Evolutionary conservation across 352 stramenopile genomes (phyloP).

Genomic region (Pythium chondricola): DNA sequence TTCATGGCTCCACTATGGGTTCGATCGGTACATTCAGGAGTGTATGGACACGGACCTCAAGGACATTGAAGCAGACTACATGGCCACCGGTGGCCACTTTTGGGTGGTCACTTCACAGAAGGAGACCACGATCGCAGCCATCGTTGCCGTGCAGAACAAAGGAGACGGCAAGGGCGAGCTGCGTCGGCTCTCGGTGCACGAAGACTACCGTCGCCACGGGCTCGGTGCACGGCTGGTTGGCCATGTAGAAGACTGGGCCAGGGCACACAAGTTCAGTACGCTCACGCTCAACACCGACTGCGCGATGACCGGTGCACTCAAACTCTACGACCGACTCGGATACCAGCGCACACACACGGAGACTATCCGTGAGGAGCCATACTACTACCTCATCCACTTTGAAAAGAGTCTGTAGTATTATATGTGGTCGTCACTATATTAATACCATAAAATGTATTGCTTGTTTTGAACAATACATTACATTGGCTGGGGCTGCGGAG

Average conservation of each 20-base stretch:
- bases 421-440: not conserved
- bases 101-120: slow-evolving; percentile 28
- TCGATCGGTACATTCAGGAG: not conserved
- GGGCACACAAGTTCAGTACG: slow-evolving; percentile 13
- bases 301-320: slow-evolving; percentile 25
- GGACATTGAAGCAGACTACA: slow-evolving; percentile 3
- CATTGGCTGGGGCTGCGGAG: no score
- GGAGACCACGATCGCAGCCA: slow-evolving; percentile 17
- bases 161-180: slow-evolving; percentile 19
- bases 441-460: not conserved
- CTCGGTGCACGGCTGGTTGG: slow-evolving; percentile 28
- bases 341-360: slow-evolving; percentile 10
- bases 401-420: slow-evolving; percentile 5
- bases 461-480: no score
- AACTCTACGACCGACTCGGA: slow-evolving; percentile 16
- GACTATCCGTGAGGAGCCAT: slow-evolving; percentile 2
- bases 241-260: slow-evolving; percentile 38
- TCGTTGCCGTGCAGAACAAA: slow-evolving; percentile 26
- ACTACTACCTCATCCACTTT: slow-evolving; percentile 11
- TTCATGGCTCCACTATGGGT: not conserved
- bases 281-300: slow-evolving; percentile 31
- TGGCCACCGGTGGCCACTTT: slow-evolving; percentile 4
- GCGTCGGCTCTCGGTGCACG: slow-evolving; percentile 36
- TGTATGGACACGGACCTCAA: not conserved
- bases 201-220: slow-evolving; percentile 25